Evolutionary conservation across 2,329 filamentous ascomycete species (phyloP).

Genomic region (Pseudocercospora cruenta): DNA sequence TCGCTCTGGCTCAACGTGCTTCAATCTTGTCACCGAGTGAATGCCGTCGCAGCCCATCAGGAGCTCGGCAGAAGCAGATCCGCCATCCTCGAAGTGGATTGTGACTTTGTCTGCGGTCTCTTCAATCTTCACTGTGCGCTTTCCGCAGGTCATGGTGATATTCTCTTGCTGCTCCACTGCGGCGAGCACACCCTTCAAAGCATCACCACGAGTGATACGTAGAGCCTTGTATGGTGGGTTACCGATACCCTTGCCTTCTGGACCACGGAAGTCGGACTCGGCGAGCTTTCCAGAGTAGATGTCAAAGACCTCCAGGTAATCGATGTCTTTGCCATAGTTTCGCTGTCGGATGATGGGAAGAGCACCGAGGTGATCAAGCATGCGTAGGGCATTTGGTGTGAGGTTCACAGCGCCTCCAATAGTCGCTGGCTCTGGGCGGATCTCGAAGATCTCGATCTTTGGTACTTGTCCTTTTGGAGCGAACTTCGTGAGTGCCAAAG

Average conservation of each 20-base stretch:
- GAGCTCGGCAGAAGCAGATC: slow-evolving; percentile 37
- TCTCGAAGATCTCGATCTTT: slow-evolving; percentile 54
- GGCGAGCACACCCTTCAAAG: slow-evolving; percentile 47
- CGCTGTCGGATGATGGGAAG: slow-evolving; percentile 43
- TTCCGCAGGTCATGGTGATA: slow-evolving; percentile 49
- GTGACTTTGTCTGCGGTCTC: slow-evolving; percentile 42
- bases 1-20: slow-evolving; percentile 50
- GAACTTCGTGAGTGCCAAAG: slow-evolving; percentile 53
- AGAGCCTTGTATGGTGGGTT: slow-evolving; percentile 49
- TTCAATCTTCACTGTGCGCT: slow-evolving; percentile 46
- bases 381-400: slow-evolving; percentile 51
- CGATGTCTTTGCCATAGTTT: slow-evolving; percentile 47
- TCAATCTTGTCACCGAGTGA: slow-evolving; percentile 46
- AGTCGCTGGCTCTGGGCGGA: slow-evolving; percentile 50
- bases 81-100: slow-evolving; percentile 42
- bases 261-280: slow-evolving; percentile 47
- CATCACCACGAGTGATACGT: slow-evolving; percentile 50
- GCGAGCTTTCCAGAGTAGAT: slow-evolving; percentile 49
- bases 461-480: slow-evolving; percentile 41
- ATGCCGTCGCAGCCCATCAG: slow-evolving; percentile 45
- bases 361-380: slow-evolving; percentile 42
- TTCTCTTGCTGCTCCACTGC: slow-evolving; percentile 46
- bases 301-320: slow-evolving; percentile 51
- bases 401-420: slow-evolving; percentile 53
- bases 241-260: slow-evolving; percentile 49